Conservation (phyloP, 768 basidiomycete genomes). For the Tephrocybe sp. region DNA sequence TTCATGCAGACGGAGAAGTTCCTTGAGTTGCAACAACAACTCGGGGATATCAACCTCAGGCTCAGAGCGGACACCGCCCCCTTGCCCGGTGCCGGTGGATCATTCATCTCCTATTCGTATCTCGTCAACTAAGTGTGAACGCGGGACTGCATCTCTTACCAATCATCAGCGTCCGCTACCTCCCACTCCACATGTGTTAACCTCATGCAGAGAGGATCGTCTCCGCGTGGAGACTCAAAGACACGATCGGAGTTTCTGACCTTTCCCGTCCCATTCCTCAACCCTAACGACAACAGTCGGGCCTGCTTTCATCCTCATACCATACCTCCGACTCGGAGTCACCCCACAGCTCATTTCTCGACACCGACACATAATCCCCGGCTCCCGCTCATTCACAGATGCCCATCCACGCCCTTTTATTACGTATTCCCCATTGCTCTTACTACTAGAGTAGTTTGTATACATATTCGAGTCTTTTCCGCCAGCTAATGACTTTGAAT, state of each 20-base stretch:
- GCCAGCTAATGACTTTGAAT: neutral
- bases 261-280: neutral
- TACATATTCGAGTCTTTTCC: neutral
- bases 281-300: neutral
- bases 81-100: neutral
- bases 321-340: too few species aligned
- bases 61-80: neutral
- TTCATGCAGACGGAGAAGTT: conserved; percentile 15
- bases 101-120: conserved; percentile 10
- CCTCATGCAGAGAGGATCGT: neutral
- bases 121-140: conserved; percentile 3
- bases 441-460: too few species aligned
- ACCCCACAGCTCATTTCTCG: too few species aligned
- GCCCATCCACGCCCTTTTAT: too few species aligned
- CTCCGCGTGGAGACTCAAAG: neutral
- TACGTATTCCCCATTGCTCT: too few species aligned
- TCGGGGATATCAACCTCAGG: conserved; percentile 2
- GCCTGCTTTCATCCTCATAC: too few species aligned
- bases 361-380: too few species aligned
- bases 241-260: neutral
- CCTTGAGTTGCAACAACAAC: conserved; percentile 4
- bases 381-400: too few species aligned
- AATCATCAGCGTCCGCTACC: neutral
- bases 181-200: neutral
- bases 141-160: neutral